Evolutionary conservation across 2,329 filamentous ascomycete genomes (phyloP).

Genomic region (Penicillium sp.): DNA sequence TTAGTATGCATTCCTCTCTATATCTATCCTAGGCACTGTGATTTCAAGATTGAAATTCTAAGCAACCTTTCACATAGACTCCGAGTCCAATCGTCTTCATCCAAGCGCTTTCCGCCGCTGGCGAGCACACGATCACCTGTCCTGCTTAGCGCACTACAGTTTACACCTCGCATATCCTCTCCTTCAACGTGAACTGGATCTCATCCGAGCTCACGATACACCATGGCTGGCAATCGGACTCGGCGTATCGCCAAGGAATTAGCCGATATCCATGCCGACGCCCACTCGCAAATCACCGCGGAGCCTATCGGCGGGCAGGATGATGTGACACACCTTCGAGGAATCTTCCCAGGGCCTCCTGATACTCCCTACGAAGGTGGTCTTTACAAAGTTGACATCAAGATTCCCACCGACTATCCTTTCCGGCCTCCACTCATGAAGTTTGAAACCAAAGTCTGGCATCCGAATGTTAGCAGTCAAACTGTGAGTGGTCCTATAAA

Average conservation of each 20-base stretch:
- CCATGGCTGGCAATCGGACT: conserved; percentile 63
- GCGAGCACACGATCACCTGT: background rate
- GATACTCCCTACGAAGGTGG: conserved; percentile 94
- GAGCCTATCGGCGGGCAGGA: conserved; percentile 65
- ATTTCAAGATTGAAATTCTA: background rate
- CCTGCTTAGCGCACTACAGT: background rate
- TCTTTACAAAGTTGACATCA: conserved; percentile 80
- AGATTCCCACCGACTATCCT: conserved; percentile 86
- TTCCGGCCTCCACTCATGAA: conserved; percentile 92
- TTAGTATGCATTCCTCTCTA: background rate
- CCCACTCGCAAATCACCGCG: conserved; percentile 76
- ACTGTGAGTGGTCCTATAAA: conserved; percentile 66
- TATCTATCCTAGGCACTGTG: background rate
- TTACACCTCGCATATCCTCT: background rate
- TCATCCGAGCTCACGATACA: background rate
- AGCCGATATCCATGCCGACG: conserved; percentile 64
- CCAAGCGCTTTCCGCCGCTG: background rate
- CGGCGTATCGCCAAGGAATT: conserved; percentile 61
- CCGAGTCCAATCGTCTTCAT: background rate
- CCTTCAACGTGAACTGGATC: background rate
- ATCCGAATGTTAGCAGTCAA: conserved; percentile 93
- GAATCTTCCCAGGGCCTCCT: conserved; percentile 82
- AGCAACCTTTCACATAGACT: background rate
- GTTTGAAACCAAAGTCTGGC: conserved; percentile 94
- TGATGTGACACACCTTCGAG: conserved; percentile 81